Conservation (phyloP, 176 grass and related monocot species). For the Triticum dicoccoides region DNA sequence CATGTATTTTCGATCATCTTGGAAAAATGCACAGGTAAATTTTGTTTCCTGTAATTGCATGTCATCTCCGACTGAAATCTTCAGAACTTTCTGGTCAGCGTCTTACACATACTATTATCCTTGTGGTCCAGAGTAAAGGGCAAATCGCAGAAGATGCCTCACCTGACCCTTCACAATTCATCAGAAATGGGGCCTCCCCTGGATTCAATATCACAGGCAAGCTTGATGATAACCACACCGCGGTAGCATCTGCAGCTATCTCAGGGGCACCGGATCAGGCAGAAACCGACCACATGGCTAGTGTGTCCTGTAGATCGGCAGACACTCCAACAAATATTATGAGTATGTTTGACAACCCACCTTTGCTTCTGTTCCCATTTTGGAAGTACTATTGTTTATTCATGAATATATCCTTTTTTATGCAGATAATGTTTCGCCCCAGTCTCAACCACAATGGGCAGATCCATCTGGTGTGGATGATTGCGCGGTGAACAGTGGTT, state of each 20-base stretch:
- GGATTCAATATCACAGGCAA: constrained; percentile 56
- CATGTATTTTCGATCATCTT: constrained; percentile 92
- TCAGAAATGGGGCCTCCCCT: constrained; percentile 64
- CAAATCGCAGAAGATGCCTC: constrained; percentile 51
- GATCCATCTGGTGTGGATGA: constrained; percentile 48
- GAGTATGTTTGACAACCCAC: constrained; percentile 34
- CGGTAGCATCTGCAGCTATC: constrained; percentile 45
- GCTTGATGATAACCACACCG: constrained; percentile 42
- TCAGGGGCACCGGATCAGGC: constrained; percentile 50
- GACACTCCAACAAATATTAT: constrained; percentile 50
- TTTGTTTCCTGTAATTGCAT: constrained; percentile 30
- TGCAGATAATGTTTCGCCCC: constrained; percentile 55
- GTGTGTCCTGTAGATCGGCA: constrained; percentile 37
- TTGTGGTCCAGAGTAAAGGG: constrained; percentile 57
- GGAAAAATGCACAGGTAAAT: constrained; percentile 87
- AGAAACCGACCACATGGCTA: constrained; percentile 51
- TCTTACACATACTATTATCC: constrained; percentile 19
- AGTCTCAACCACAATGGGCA: constrained; percentile 55
- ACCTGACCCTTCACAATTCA: constrained; percentile 54
- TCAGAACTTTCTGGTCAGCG: neutral
- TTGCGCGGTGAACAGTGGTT: constrained; percentile 49
- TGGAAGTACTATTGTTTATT: constrained; percentile 22
- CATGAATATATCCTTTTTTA: neutral
- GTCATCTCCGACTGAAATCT: neutral
- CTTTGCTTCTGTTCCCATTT: constrained; percentile 21